phyloP scores from a whole-genome alignment of 306 rosid genomes.

The Arachis stenosperma region DNA sequence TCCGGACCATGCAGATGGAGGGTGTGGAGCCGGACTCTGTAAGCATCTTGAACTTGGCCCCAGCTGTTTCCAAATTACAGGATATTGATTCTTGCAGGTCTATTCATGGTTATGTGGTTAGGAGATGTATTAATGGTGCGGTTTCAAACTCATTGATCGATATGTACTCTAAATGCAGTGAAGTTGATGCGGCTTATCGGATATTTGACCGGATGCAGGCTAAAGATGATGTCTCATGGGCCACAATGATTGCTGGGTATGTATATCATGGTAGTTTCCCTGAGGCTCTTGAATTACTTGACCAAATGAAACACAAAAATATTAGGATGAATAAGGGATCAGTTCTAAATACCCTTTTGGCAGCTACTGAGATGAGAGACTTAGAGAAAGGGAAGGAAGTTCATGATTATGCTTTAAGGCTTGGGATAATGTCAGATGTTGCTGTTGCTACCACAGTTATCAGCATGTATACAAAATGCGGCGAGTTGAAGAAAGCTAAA shows the following conservation, averaged over 20 bases:
- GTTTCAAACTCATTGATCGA: slow-evolving; percentile 68
- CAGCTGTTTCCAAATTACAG: slow-evolving; percentile 58
- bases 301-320: slow-evolving; percentile 42
- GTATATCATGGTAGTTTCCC: slow-evolving; percentile 47
- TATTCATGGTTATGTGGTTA: slow-evolving; percentile 64
- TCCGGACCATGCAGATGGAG: slow-evolving; percentile 52
- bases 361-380: slow-evolving; percentile 63
- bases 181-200: slow-evolving; percentile 45
- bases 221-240: slow-evolving; percentile 63
- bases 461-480: slow-evolving; percentile 71
- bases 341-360: slow-evolving; percentile 57
- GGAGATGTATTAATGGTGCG: slow-evolving; percentile 45
- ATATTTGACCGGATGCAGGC: slow-evolving; percentile 50
- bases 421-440: slow-evolving; percentile 51
- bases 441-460: slow-evolving; percentile 58
- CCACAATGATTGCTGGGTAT: slow-evolving; percentile 72
- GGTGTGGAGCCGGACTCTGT: slow-evolving; percentile 54
- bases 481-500: slow-evolving; percentile 58
- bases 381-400: slow-evolving; percentile 59
- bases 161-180: slow-evolving; percentile 73
- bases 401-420: slow-evolving; percentile 50
- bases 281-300: slow-evolving; percentile 64
- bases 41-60: slow-evolving; percentile 72
- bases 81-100: slow-evolving; percentile 60
- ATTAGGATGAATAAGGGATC: slow-evolving; percentile 55